phyloP scores from a whole-genome alignment of 768 basidiomycete genomes.

The Tubosaeta sp. region DNA sequence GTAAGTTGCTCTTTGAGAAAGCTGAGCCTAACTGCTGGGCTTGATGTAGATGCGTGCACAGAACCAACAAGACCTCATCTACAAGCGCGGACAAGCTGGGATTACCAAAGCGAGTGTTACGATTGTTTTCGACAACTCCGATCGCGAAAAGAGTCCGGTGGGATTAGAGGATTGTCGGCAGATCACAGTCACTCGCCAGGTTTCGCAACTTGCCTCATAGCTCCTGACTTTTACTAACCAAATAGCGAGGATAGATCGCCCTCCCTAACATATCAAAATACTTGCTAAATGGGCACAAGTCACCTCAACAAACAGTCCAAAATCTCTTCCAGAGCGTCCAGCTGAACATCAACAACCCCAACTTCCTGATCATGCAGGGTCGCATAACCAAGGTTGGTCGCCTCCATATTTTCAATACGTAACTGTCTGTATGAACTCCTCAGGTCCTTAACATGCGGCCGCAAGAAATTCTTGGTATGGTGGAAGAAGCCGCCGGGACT shows the following conservation, averaged over 20 bases:
- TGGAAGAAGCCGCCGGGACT: constrained; percentile 97
- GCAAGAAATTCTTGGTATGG: constrained; percentile 95
- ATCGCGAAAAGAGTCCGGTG: constrained; percentile 74
- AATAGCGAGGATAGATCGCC: constrained; percentile 59
- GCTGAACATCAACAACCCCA: constrained; percentile 99
- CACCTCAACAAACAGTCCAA: constrained; percentile 80
- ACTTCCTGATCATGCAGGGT: constrained; percentile 99
- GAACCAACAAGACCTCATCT: constrained; percentile 97
- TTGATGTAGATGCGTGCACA: constrained; percentile 77
- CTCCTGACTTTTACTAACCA: neutral
- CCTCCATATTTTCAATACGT: neutral
- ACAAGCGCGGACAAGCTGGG: constrained; percentile 98
- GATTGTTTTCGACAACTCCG: constrained; percentile 97
- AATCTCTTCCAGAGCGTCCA: constrained; percentile 94
- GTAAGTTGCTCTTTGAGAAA: constrained; percentile 12
- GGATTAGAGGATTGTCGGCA: constrained; percentile 78
- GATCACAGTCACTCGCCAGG: constrained; percentile 96
- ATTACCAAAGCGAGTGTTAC: constrained; percentile 97
- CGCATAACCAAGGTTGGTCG: constrained; percentile 87
- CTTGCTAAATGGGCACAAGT: constrained; percentile 92
- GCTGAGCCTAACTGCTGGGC: neutral
- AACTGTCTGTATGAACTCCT: neutral
- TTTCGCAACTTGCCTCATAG: constrained; percentile 30
- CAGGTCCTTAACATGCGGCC: constrained; percentile 95
- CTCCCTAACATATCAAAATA: constrained; percentile 94